phyloP scores from a whole-genome alignment of 208 protist genomes.

The Angomonas deanei region DNA sequence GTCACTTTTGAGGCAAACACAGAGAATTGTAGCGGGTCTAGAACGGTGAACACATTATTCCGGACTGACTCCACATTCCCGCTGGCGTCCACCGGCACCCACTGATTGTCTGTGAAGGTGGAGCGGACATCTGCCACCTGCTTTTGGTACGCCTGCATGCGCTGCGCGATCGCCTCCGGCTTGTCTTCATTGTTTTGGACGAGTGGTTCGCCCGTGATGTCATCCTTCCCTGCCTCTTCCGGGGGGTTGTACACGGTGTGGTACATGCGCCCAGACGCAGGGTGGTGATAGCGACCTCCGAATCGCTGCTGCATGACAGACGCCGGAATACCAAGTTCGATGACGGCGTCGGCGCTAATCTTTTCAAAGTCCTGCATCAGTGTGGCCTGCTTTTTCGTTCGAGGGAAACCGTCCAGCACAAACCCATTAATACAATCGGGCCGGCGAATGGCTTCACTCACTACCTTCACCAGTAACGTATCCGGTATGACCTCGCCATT shows the following conservation, averaged over 20 bases:
- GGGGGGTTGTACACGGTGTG: conserved; percentile 90
- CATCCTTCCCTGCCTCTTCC: conserved; percentile 73
- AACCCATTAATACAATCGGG: conserved; percentile 87
- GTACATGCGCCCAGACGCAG: conserved; percentile 85
- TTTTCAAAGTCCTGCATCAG: conserved; percentile 49
- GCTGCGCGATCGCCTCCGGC: conserved; percentile 69
- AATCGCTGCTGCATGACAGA: conserved; percentile 70
- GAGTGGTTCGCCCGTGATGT: conserved; percentile 89
- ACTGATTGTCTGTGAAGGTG: conserved; percentile 58
- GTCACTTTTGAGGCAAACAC: conserved; percentile 13
- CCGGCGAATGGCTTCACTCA: conserved; percentile 58
- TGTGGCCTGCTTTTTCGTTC: conserved; percentile 62
- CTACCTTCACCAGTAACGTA: conserved; percentile 52
- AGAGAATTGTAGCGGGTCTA: conserved; percentile 51
- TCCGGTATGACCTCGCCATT: conserved; percentile 64
- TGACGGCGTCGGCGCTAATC: conserved; percentile 54
- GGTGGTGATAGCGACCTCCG: conserved; percentile 81
- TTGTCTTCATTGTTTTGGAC: conserved; percentile 87
- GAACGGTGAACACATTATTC: conserved; percentile 62
- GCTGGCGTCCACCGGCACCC: conserved; percentile 55
- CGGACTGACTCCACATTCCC: conserved; percentile 64
- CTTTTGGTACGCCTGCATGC: conserved; percentile 72
- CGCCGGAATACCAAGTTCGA: conserved; percentile 71
- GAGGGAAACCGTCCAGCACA: conserved; percentile 86
- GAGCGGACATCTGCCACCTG: conserved; percentile 65